A percentile compares a stretch with the other conserved stretches of the same genome.
phyloP scores from a whole-genome alignment of 106 monocot genomes.

The Triglochin maritima region DNA sequence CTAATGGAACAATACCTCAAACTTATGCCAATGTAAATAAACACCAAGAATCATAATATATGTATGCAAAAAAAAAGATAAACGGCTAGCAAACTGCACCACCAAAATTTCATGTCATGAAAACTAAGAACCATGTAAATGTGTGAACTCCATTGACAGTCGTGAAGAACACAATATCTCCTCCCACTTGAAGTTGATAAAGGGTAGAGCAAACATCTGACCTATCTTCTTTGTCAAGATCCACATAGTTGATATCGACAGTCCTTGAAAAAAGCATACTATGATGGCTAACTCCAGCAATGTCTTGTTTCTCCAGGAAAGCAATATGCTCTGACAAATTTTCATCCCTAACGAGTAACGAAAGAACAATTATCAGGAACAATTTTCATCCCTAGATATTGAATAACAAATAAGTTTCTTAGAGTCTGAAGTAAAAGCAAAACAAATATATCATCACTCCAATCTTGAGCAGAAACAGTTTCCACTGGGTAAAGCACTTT shows the following conservation, averaged over 20 bases:
- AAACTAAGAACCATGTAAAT: neutral
- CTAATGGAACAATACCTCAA: no score
- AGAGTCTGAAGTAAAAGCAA: neutral
- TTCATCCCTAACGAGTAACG: slow-evolving; percentile 49
- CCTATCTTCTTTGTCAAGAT: slow-evolving; percentile 38
- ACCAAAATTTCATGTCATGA: neutral
- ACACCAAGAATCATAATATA: no score
- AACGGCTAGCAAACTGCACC: no score
- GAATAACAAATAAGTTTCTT: no score
- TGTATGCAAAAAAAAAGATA: no score
- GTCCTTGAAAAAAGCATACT: slow-evolving; percentile 79
- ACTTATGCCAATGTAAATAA: no score
- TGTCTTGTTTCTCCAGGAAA: slow-evolving; percentile 64
- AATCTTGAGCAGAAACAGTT: neutral
- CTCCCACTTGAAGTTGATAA: neutral
- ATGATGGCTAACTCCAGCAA: slow-evolving; percentile 92
- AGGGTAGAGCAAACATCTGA: slow-evolving; percentile 3
- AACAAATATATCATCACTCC: neutral
- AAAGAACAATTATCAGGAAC: neutral
- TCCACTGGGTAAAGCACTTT: no score
- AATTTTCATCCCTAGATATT: no score
- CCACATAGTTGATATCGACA: slow-evolving; percentile 33
- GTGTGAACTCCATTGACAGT: no score
- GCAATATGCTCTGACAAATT: slow-evolving; percentile 49
- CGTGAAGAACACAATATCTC: neutral